Evolutionary conservation across 1,139 yeast species (phyloP).

Genomic region (Scheffersomyces illinoinensis): DNA sequence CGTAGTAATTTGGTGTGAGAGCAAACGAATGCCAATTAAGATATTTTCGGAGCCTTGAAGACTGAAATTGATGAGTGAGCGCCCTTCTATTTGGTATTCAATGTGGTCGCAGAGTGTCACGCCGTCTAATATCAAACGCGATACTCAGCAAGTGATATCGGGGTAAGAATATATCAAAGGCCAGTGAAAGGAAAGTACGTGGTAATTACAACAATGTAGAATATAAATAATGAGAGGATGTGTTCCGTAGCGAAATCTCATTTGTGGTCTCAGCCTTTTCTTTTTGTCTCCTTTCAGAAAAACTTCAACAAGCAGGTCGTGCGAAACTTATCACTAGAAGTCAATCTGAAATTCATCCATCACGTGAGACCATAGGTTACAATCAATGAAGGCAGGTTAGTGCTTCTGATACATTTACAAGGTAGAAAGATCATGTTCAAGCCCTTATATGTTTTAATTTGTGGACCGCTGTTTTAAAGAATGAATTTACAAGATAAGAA

Average conservation of each 20-base stretch:
- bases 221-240: background rate
- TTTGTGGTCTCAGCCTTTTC: background rate
- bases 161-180: background rate
- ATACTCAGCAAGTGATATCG: background rate
- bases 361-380: background rate
- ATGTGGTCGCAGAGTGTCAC: background rate
- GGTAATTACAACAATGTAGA: background rate
- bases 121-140: background rate
- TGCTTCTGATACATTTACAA: background rate
- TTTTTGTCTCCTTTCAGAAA: background rate
- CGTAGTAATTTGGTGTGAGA: background rate
- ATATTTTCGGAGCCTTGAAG: background rate
- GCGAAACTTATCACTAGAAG: background rate
- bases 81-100: background rate
- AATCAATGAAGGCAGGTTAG: background rate
- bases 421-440: background rate
- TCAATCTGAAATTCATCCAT: background rate
- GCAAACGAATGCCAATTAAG: background rate
- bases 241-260: background rate
- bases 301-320: background rate
- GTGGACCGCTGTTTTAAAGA: background rate
- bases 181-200: background rate
- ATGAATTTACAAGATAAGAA: background rate
- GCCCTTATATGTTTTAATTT: too few relatives aligned
- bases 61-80: background rate